Evolutionary conservation across 768 basidiomycete species (phyloP).

Genomic region (Candolleomyces eurysporus): DNA sequence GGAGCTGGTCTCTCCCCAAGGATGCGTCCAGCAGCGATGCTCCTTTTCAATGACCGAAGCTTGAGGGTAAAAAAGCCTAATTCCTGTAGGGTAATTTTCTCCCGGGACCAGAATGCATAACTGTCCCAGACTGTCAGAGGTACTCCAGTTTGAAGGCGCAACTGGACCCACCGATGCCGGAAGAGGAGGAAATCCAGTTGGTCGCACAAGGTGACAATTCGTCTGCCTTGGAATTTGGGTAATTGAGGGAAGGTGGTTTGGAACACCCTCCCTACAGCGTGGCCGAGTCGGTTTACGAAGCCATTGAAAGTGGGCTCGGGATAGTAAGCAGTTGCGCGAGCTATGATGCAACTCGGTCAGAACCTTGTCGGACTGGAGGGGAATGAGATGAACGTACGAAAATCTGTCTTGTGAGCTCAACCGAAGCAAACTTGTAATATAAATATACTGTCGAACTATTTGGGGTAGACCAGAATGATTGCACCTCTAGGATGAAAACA

Average conservation of each 20-base stretch:
- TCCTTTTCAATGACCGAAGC: constrained; percentile 81
- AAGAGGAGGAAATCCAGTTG: constrained; percentile 98
- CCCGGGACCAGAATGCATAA: constrained; percentile 88
- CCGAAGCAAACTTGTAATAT: too few species aligned
- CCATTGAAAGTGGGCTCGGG: constrained; percentile 95
- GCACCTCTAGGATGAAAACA: too few species aligned
- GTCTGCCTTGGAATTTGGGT: constrained; percentile 86
- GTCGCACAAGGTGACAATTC: constrained; percentile 96
- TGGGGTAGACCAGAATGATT: too few species aligned
- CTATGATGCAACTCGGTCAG: constrained; percentile 54
- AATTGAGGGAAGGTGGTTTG: constrained; percentile 94
- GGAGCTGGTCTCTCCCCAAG: constrained; percentile 61
- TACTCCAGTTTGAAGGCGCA: constrained; percentile 2
- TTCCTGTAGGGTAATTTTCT: constrained; percentile 92
- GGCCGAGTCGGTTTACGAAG: constrained; percentile 91
- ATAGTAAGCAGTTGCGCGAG: constrained; percentile 85
- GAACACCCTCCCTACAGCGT: constrained; percentile 87
- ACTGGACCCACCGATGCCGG: constrained; percentile 73
- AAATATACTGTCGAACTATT: too few species aligned
- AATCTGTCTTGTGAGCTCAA: constrained; percentile 44
- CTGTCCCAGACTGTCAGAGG: constrained; percentile 33
- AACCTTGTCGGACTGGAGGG: not conserved
- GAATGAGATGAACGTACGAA: constrained; percentile 49
- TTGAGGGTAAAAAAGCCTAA: constrained; percentile 99
- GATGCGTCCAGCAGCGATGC: constrained; percentile 76